Evolutionary conservation across 163 green algal genomes (phyloP), one percentile per base, ranked within the genome.

Genomic region (Chloromonas sp.): DNA sequence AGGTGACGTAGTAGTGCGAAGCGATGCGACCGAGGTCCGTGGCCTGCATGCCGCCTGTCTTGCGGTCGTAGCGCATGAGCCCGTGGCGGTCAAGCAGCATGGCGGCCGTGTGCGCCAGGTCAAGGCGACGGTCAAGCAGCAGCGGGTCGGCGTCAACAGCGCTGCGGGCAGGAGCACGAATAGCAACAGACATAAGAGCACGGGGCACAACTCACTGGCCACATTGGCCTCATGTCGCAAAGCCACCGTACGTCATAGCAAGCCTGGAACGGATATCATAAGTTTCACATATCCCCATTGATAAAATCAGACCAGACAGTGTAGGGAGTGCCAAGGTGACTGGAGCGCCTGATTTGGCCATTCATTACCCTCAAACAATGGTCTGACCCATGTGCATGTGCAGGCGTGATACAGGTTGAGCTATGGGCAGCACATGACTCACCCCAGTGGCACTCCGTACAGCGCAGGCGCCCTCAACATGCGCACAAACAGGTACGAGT

Each of bases 11-110:
- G 95, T 98, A 99, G 90, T 98, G 95, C 66, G 89, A 95, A 57
- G 97, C 97, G 82, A 99, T 98, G 88, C 97, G 94, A 60, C 97
- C 97, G 36, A 99, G 91, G 88, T 99, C 97, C 0, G 97, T 99
- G 5, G 93, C 92, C 92, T 97, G 93, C 8, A 2, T 14, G 87
- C 86, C 89, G 81, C 90, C 90, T 0, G 84, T 92, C 83, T 91
- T 91, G 60, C 90, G 83, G 85, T 92, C 90, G 74, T 93, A 93
- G 14, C 95, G 93, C 71, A 98, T 89, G 61, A 99, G 93, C 82
- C 93, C 93, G 88, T 96, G 91, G 85, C 94, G 94, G 88, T 98
- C 96, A 84, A 99, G 92, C 84, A 95, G 80, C 81, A 92, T 13
- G 1, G 95, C 96, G 0, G 96, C 96, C 0, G 87, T 93, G 91